Evolutionary conservation across 371 early-diverging fungal species (phyloP), one percentile per base, ranked within the genome.

Genomic region (Phascolomyces articulosus): DNA sequence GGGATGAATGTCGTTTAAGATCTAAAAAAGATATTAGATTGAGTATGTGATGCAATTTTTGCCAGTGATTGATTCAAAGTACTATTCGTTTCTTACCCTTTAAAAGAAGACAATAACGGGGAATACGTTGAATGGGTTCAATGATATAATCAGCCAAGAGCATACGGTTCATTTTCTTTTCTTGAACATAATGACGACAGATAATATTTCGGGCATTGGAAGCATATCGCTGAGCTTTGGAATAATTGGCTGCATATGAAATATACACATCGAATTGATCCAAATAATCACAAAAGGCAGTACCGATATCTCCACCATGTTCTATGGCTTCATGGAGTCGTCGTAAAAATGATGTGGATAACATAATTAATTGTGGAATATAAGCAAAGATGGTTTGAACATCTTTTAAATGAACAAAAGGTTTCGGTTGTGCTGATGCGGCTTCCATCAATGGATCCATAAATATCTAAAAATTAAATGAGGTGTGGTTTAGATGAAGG

Each of bases 71-170:
- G 34, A 34, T n/a, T n/a, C n/a, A n/a, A n/a, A n/a, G n/a, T n/a
- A 9, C 6, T 34, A 34, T 9, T 34, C 11, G 11, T 34, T 9
- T 11, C 11, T 51, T 51, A 51, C 51, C 51, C 23, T 75, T 76
- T 26, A 84, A 55, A 44, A 84, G 66, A 15, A 84, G 63, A 48
- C 76, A 76, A 64, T 84, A 84, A 10, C 85, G 71, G 20, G 83
- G 77, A 53, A 85, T 73, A 40, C 85, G 70, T 64, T 85, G 85
- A 38, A 85, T 82, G 26, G 85, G 85, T 51, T 77, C 73, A 64
- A 85, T 85, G 81, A 78, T 70, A 57, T 85, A 85, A 67, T 82
- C 85, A 15, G 75, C 41, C 10, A 82, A 56, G 4, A 68, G 55
- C 67, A 85, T 72, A 27, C 70, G 64, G 34, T 75, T 65, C 51